Base-by-base conservation (phyloP, 495 filamentous ascomycete species). In the Amphirosellinia nigrospora region DNA sequence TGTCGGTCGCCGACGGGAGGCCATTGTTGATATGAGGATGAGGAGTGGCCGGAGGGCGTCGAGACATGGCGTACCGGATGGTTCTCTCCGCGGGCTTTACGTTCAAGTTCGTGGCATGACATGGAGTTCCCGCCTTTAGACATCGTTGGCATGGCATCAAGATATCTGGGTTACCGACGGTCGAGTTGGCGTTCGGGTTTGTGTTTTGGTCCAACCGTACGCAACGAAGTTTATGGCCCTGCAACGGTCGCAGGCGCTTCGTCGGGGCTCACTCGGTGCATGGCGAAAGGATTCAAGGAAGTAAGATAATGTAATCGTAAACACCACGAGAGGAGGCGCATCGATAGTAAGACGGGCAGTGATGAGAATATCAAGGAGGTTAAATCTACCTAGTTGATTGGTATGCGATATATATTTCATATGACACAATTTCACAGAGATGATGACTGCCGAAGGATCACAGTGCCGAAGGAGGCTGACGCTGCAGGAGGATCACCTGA, bases 201-300 rank as follows among this genome's bases (percentile, higher is more conserved):
- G 16, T 4, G 56, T 62, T 62, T 16, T 43, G 36, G 21, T 62
- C 59, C 2, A 62, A 38, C 26, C 59, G 26, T 21, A 62, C 59
- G 23, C 59, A 62, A 28, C 59, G 59, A 45, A 62, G 59, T 45
- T 62, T 62, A 23, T 62, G 59, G 16, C 30, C 39, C 36, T 43
- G n/a, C 59, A 62, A 43, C 59, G 59, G 59, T 62, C 59, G 30
- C 59, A 62, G 30, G 59, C 59, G 19, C 59, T 62, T 45, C 59
- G 59, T 30, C 59, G 34, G 59, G 21, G 59, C 59, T 62, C 9
- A 62, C 59, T 23, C 59, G 26, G 13, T 62, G 59, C 59, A 62
- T 62, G 26, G 59, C 21, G 38, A 45, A 36, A 38, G 41, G 16
- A 45, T 16, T 45, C 16, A 45, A 5, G 41, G 19, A 16, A 19